Evolutionary conservation across 106 monocot genomes (phyloP), one percentile per base, ranked within the genome.

Genomic region (Platanthera guangdongensis): DNA sequence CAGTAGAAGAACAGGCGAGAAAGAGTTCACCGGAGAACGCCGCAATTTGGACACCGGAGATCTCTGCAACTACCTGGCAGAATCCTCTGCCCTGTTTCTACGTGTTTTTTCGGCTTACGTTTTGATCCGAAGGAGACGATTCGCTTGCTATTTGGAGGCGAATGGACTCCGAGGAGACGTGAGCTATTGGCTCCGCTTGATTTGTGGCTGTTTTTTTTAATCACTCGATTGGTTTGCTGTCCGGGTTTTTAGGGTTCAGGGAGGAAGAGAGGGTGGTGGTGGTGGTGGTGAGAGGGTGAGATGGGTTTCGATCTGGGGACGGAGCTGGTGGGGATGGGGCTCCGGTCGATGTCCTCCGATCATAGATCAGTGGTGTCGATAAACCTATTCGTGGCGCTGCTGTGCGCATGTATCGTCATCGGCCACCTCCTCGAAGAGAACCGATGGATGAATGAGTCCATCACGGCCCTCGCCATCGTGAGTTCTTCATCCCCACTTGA

Each of bases 391-490:
- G 82, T 88, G 3, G 78, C 89, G 59, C 79, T 97, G 39, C 89
- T 97, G 13, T 94, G 97, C 78, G 82, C 80, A 7, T 97, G 97
- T 80, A 97, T 97, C 71, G 94, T 97, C 21, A 78, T 97, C 12
- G 97, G 97, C 18, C 97, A 97, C 73, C 83, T 97, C 53, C 86
- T 97, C 4, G 97, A 94, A 81, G 97, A 97, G 85, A 87, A 64
- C 18, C 80, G 88, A n/a, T 97, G 97, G 97, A 76, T 91, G 83
- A 97, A 97, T 75, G 97, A 97, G 73, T 97, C 97, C 77, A 97
- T 92, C 74, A 97, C 89, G 0, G 91, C 97, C 21, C 87, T 97
- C 55, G 73, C 83, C 57, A 79, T 97, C 75, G 97, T 97, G 49
- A 79, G 87, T 73, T 57, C 45, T 77, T 21, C 55, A 28, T 65